Percentiles rank a stretch among this genome's conserved stretches.
These are phyloP conservation scores for Lipomyces anomalus DNA, from an alignment of 805 yeast species.

Conservation along the genomic window DNA sequence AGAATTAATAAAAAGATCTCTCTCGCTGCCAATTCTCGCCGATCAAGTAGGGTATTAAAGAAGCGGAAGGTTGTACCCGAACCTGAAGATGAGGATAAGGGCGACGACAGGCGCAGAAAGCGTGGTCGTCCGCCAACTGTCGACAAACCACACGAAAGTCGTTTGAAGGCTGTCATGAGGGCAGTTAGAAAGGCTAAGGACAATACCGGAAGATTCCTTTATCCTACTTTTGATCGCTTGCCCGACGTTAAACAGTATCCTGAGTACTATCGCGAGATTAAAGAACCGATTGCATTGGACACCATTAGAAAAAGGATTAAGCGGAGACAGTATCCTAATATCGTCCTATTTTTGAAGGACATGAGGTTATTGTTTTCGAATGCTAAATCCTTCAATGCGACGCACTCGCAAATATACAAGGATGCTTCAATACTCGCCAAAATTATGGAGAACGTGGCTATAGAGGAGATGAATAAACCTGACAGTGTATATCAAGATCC, in stretches of 20 bases:
- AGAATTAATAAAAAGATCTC: not conserved
- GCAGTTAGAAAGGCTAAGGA: constrained; percentile 65
- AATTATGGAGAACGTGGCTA: constrained; percentile 48
- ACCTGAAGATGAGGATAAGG: constrained; percentile 28
- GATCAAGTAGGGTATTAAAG: constrained; percentile 5
- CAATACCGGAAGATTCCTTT: constrained; percentile 8
- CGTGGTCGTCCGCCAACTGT: constrained; percentile 90
- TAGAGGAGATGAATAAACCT: constrained; percentile 72
- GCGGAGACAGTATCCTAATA: constrained; percentile 71
- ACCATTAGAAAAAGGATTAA: constrained; percentile 64
- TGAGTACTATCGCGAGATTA: constrained; percentile 69
- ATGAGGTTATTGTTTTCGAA: constrained; percentile 68
- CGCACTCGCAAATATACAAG: constrained; percentile 51
- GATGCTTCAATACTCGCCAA: constrained; percentile 62
- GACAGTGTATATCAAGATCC: constrained; percentile 62
- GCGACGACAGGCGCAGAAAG: constrained; percentile 45
- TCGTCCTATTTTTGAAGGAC: constrained; percentile 72
- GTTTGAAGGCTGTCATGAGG: constrained; percentile 82
- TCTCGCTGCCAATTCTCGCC: constrained; percentile 15
- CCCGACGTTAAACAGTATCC: constrained; percentile 77
- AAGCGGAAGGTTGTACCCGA: constrained; percentile 25
- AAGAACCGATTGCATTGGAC: constrained; percentile 53
- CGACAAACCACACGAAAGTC: constrained; percentile 84
- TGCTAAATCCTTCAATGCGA: constrained; percentile 58
- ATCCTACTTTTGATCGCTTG: constrained; percentile 28